These are phyloP conservation scores for Dendrostoma leiphaemia DNA, from an alignment of 2,329 filamentous ascomycete genomes.

Conservation along the genomic window DNA sequence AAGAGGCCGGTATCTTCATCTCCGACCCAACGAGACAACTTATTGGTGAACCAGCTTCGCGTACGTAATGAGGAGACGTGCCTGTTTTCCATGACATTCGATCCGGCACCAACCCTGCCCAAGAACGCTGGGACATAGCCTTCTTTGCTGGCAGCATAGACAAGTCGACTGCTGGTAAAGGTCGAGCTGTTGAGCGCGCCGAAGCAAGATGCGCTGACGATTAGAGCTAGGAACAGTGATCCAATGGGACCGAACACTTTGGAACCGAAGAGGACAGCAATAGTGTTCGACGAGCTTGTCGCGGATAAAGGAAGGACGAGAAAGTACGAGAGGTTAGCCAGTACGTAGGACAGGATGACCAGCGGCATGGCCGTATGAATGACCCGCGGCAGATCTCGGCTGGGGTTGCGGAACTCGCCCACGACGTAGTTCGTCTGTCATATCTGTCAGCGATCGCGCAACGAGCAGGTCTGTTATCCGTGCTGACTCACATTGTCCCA, in stretches of 20 bases:
- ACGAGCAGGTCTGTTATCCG: neutral
- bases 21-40: slow-evolving; percentile 62
- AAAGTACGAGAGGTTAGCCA: slow-evolving; percentile 93
- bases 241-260: slow-evolving; percentile 87
- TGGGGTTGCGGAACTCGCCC: slow-evolving; percentile 91
- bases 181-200: slow-evolving; percentile 92
- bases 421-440: slow-evolving; percentile 91
- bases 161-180: slow-evolving; percentile 87
- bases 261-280: slow-evolving; percentile 90
- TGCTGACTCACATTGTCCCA: slow-evolving; percentile 87
- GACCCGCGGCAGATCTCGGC: slow-evolving; percentile 84
- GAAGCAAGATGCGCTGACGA: slow-evolving; percentile 89
- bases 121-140: slow-evolving; percentile 86
- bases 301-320: slow-evolving; percentile 79
- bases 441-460: neutral
- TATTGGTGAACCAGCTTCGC: slow-evolving; percentile 56
- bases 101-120: slow-evolving; percentile 73
- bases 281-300: slow-evolving; percentile 87
- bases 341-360: slow-evolving; percentile 84
- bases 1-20: slow-evolving; percentile 80
- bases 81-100: slow-evolving; percentile 32
- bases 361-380: slow-evolving; percentile 96
- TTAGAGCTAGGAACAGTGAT: slow-evolving; percentile 78
- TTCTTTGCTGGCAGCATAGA: slow-evolving; percentile 94
- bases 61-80: slow-evolving; percentile 44